Conservation (phyloP, 179 eudicot species). For the Sideroxylon spinosum region DNA sequence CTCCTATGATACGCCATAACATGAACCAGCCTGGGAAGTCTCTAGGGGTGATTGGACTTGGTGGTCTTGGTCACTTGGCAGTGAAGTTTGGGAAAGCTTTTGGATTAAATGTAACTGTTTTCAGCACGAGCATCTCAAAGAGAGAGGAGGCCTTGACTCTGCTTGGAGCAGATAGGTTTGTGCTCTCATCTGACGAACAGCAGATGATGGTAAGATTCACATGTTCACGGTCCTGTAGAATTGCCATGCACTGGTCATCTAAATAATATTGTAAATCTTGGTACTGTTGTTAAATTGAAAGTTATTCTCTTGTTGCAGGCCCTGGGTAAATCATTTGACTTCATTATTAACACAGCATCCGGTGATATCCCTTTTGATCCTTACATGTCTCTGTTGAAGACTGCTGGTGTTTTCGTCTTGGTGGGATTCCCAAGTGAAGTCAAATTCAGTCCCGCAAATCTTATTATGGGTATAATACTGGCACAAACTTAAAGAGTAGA, state of each 20-base stretch:
- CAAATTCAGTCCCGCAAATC: conserved; percentile 56
- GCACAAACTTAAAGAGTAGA: neutral
- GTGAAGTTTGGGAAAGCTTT: conserved; percentile 89
- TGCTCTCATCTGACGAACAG: conserved; percentile 64
- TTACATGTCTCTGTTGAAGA: conserved; percentile 63
- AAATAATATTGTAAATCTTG: neutral
- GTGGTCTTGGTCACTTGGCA: conserved; percentile 95
- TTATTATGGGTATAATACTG: conserved; percentile 39
- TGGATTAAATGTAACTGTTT: conserved; percentile 73
- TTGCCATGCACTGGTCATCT: conserved; percentile 1
- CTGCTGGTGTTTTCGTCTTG: conserved; percentile 49
- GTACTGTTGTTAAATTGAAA: neutral
- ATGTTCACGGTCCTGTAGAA: neutral
- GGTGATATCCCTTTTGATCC: conserved; percentile 69
- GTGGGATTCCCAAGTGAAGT: conserved; percentile 72
- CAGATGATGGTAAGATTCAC: conserved; percentile 46
- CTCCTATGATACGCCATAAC: conserved; percentile 79
- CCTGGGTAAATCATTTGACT: conserved; percentile 53
- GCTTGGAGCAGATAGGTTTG: conserved; percentile 73
- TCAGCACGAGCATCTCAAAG: conserved; percentile 82
- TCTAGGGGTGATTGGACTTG: conserved; percentile 81
- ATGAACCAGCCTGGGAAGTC: conserved; percentile 90
- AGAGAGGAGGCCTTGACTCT: conserved; percentile 64
- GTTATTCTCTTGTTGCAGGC: conserved; percentile 33
- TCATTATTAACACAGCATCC: conserved; percentile 71